These are phyloP conservation scores for Setomelanomma holmii DNA, from an alignment of 2,329 filamentous ascomycete genomes.

Conservation along the genomic window DNA sequence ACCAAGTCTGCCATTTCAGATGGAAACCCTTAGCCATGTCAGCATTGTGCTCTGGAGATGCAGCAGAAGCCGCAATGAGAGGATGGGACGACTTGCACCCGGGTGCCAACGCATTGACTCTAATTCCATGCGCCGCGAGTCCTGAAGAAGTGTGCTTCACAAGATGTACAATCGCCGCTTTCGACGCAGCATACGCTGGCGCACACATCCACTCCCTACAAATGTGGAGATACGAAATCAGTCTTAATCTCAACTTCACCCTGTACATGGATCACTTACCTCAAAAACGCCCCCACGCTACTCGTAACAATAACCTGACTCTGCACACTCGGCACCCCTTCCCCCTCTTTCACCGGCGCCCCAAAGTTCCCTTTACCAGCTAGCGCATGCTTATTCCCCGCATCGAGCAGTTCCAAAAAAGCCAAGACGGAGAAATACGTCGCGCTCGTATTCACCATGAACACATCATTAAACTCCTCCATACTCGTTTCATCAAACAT, in stretches of 20 bases:
- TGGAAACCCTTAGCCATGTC: slow-evolving; percentile 12
- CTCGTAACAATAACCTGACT: slow-evolving; percentile 24
- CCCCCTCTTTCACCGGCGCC: slow-evolving; percentile 5
- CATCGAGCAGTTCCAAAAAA: slow-evolving; percentile 51
- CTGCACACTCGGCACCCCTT: slow-evolving; percentile 13
- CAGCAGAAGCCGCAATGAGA: not conserved
- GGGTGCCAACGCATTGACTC: slow-evolving; percentile 58
- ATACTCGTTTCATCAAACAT: slow-evolving; percentile 11
- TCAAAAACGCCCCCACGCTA: slow-evolving; percentile 12
- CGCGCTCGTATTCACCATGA: slow-evolving; percentile 44
- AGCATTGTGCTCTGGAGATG: no score
- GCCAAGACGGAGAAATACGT: slow-evolving; percentile 51
- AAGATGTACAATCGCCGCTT: slow-evolving; percentile 55
- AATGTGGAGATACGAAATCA: no score
- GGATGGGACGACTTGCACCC: slow-evolving; percentile 35
- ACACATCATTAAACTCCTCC: slow-evolving; percentile 35
- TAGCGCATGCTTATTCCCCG: slow-evolving; percentile 39
- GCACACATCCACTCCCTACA: not conserved
- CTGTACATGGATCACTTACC: no score
- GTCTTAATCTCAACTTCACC: no score
- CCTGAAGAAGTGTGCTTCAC: slow-evolving; percentile 56
- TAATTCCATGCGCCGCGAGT: slow-evolving; percentile 50
- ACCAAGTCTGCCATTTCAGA: slow-evolving; percentile 19
- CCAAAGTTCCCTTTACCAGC: slow-evolving; percentile 2
- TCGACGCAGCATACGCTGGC: slow-evolving; percentile 37